Conservation (phyloP, 257 asterid species). For the Nicotiana tabacum region DNA sequence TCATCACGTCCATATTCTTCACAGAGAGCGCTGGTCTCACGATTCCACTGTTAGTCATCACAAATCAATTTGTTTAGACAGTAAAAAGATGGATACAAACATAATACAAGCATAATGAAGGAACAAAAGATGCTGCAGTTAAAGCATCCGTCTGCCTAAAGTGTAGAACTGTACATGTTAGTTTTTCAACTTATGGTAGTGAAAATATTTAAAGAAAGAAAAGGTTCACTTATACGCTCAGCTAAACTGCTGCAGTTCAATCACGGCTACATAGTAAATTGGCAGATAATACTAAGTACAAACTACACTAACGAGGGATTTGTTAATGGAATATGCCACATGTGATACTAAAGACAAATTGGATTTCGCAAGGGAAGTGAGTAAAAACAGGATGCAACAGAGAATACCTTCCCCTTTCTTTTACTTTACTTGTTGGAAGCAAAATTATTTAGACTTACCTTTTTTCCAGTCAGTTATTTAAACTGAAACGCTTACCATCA, state of each 20-base stretch:
- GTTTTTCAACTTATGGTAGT: neutral
- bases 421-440: no score
- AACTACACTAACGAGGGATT: neutral
- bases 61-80: constrained; percentile 13
- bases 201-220: neutral
- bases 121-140: neutral
- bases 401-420: neutral
- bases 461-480: neutral
- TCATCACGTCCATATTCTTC: constrained; percentile 62
- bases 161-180: neutral
- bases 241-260: neutral
- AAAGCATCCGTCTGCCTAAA: neutral
- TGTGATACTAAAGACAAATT: neutral
- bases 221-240: neutral
- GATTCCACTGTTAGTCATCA: constrained; percentile 57
- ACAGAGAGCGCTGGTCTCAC: constrained; percentile 69
- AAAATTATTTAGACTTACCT: neutral
- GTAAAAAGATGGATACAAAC: neutral
- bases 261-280: neutral
- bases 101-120: neutral
- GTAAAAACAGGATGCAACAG: neutral
- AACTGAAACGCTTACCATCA: neutral
- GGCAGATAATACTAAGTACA: neutral
- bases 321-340: neutral
- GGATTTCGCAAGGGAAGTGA: neutral